Base-by-base conservation (phyloP, 2,329 filamentous ascomycete species). In the Paecilomyces sp. region DNA sequence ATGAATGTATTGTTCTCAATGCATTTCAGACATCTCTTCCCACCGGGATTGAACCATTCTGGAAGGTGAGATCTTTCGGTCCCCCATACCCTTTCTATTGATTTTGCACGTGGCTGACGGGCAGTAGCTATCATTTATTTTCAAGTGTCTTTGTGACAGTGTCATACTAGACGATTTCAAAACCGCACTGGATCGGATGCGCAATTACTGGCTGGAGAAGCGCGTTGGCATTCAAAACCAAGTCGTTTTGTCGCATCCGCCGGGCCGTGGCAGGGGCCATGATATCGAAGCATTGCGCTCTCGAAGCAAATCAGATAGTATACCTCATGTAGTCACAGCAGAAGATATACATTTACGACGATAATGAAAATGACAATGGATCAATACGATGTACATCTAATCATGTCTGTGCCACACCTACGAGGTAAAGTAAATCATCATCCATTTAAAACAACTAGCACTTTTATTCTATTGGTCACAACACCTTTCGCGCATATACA, bases 151-250 rank as follows among this genome's bases (percentile, higher is more conserved):
- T 54, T 87, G 85, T 22, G 86, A 88, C 67, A 85, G 82, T 0
- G 84, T 88, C 57, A 81, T 88, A 57, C 80, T 88, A 11, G 86
- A 88, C 66, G 86, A 88, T 65, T 88, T 88, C 79, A 88, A 88
- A 67, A 86, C 85, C 2, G 79, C 78, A 0, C 69, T 82, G 4
- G 79, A 82, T 60, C 66, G 64, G 22, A 62, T 75, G 36, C 70
- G 72, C 25, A 58, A 62, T 4, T 69, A 74, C 61, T 74, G 70
- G 71, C 61, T 74, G 25, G 61, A 63, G 34, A 73, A 72, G 55
- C 70, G 69, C 34, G 64, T 62, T 8, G 60, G 56, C 12, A 60
- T 63, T 33, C 41, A 47, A 18, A 47, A 47, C 18, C 41, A 8
- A 3, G 8, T 47, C 8, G 13, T 8, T 9, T 6, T 47, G 15